phyloP scores from a whole-genome alignment of 1,284 basidiomycete species.

The Papiliotrema laurentii region DNA sequence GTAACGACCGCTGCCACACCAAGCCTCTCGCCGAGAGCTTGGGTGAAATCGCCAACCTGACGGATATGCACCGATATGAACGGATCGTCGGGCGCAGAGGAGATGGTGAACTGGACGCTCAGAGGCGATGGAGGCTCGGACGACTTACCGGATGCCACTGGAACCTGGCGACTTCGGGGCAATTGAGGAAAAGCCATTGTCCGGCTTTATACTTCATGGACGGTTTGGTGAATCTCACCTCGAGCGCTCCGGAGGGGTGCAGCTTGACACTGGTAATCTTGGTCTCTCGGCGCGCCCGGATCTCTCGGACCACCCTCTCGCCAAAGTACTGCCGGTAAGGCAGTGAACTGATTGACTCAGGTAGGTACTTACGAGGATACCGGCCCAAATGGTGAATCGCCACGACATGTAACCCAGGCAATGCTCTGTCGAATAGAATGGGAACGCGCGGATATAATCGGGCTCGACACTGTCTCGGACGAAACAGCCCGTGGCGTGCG shows the following conservation, averaged over 20 bases:
- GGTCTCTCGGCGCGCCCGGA: slow-evolving; percentile 68
- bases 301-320: slow-evolving; percentile 73
- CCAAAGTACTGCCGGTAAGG: slow-evolving; percentile 68
- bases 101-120: slow-evolving; percentile 69
- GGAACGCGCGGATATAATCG: slow-evolving; percentile 63
- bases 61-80: slow-evolving; percentile 84
- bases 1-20: slow-evolving; percentile 53
- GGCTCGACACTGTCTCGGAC: slow-evolving; percentile 72
- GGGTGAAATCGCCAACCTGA: slow-evolving; percentile 81
- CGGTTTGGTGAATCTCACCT: slow-evolving; percentile 79
- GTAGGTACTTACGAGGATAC: slow-evolving; percentile 53
- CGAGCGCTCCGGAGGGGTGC: slow-evolving; percentile 66
- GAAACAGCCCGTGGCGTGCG: slow-evolving; percentile 87
- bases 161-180: slow-evolving; percentile 72
- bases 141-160: slow-evolving; percentile 82
- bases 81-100: slow-evolving; percentile 83
- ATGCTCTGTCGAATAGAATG: slow-evolving; percentile 73
- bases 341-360: not conserved
- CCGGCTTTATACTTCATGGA: slow-evolving; percentile 83
- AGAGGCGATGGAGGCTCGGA: slow-evolving; percentile 8
- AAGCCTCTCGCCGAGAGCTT: slow-evolving; percentile 69
- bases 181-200: slow-evolving; percentile 84
- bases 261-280: slow-evolving; percentile 59
- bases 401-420: slow-evolving; percentile 83
- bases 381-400: slow-evolving; percentile 82